Conservation (phyloP, 371 early-diverging fungal genomes). For the Apophysomyces trapeziformis region DNA sequence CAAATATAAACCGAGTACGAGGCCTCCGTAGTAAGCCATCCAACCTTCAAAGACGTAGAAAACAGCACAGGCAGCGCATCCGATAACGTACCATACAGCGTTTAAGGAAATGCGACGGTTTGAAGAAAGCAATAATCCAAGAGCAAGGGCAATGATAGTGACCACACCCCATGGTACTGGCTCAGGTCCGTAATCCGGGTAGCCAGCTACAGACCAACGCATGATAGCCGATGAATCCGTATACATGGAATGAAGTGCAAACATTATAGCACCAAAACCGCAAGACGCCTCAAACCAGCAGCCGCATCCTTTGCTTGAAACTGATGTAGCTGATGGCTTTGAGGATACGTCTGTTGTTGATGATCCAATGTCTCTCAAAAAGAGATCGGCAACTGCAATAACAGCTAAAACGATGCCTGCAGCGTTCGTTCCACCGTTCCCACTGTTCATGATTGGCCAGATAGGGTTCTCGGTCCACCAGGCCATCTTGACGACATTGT, state of each 20-base stretch:
- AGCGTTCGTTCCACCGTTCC: conserved; percentile 73
- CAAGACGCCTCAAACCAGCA: conserved; percentile 58
- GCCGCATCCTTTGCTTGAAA: conserved; percentile 12
- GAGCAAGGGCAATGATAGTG: conserved; percentile 63
- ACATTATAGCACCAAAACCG: conserved; percentile 72
- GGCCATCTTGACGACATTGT: conserved; percentile 73
- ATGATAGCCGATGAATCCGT: conserved; percentile 76
- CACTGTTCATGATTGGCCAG: conserved; percentile 79
- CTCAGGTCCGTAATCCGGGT: conserved; percentile 75
- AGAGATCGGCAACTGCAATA: conserved; percentile 59
- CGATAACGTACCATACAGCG: conserved; percentile 64
- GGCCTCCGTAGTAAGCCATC: conserved; percentile 68
- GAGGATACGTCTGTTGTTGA: conserved; percentile 15
- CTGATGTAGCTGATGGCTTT: conserved; percentile 15
- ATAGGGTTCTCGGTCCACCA: conserved; percentile 83
- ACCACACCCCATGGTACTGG: conserved; percentile 79
- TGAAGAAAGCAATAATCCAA: conserved; percentile 60
- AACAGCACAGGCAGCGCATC: conserved; percentile 54
- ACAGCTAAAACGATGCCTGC: conserved; percentile 66
- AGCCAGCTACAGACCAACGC: conserved; percentile 80
- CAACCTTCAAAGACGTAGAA: conserved; percentile 65
- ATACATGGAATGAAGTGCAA: conserved; percentile 75
- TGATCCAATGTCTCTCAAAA: conserved; percentile 44
- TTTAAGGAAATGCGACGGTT: conserved; percentile 63
- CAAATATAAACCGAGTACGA: conserved; percentile 65